Conservation (phyloP, 768 basidiomycete species). For the Mycena olivaceomarginata region DNA sequence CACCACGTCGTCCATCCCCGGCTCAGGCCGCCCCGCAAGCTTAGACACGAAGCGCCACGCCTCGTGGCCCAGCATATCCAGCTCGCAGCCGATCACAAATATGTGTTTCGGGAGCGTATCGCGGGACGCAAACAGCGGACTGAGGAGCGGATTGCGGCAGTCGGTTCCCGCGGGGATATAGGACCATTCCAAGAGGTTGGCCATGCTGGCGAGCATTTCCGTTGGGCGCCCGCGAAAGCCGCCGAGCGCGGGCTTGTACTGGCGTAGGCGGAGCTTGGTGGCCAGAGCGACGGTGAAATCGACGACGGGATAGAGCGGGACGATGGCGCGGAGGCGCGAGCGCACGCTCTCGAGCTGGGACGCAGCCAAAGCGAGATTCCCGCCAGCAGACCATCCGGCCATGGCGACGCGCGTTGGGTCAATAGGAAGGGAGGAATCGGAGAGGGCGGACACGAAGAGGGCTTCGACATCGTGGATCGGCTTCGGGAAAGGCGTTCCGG, state of each 20-base stretch:
- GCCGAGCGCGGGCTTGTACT: slow-evolving; percentile 4
- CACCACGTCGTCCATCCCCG: not conserved
- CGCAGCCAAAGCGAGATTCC: not conserved
- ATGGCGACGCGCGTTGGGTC: not conserved
- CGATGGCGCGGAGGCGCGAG: not conserved
- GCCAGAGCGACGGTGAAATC: not conserved
- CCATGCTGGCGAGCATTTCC: not conserved
- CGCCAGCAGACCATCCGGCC: slow-evolving; percentile 2
- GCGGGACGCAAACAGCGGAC: not conserved
- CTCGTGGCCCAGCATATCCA: not conserved
- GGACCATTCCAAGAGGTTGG: not conserved
- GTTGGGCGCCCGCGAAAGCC: not conserved
- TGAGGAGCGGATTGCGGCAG: not conserved
- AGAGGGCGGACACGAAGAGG: not conserved
- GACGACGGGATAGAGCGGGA: slow-evolving; percentile 8
- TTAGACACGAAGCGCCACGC: slow-evolving; percentile 3
- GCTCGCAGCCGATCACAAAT: not conserved
- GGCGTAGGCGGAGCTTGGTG: not conserved
- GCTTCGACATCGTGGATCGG: slow-evolving; percentile 2
- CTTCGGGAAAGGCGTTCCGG: not conserved
- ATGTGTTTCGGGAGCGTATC: not conserved
- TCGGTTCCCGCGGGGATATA: not conserved
- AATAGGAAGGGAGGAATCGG: not conserved
- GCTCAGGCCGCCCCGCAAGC: not conserved
- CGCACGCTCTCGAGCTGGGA: not conserved